These are phyloP conservation scores for Sambucus nigra DNA, from an alignment of 129 eudicot genomes.

Conservation along the genomic window DNA sequence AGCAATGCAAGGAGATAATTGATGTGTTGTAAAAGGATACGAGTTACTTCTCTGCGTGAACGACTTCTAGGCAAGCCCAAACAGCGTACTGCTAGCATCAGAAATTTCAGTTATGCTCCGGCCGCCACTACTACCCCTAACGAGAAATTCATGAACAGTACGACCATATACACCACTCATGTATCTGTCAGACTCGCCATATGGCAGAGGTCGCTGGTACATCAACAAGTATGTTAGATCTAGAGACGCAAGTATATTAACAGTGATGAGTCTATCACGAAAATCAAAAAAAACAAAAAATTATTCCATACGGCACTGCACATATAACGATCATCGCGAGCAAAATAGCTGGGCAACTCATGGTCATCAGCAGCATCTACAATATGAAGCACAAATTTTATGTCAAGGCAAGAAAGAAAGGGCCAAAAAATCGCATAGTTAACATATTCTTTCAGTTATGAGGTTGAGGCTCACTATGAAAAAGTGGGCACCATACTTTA, in stretches of 20 bases:
- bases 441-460: too few species aligned
- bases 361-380: conserved; percentile 58
- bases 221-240: too few species aligned
- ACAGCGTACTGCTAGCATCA: conserved; percentile 80
- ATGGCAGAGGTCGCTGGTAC: conserved; percentile 51
- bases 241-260: too few species aligned
- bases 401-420: too few species aligned
- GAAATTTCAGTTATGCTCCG: conserved; percentile 58
- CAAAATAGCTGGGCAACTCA: conserved; percentile 39
- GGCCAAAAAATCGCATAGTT: too few species aligned
- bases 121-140: conserved; percentile 40
- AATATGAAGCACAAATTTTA: background rate
- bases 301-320: conserved; percentile 45
- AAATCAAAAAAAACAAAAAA: too few species aligned
- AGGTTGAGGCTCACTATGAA: too few species aligned
- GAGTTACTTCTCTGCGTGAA: conserved; percentile 88
- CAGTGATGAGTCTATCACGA: too few species aligned
- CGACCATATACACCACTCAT: conserved; percentile 38
- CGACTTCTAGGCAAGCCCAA: conserved; percentile 79
- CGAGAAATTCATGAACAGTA: conserved; percentile 45
- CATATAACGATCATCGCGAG: conserved; percentile 56
- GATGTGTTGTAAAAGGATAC: conserved; percentile 58
- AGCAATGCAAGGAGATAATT: background rate
- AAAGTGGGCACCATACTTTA: too few species aligned
- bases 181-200: conserved; percentile 52